Percentiles rank a stretch among this genome's conserved stretches.
phyloP scores from a whole-genome alignment of 768 basidiomycete genomes.

The Asterophora parasitica region DNA sequence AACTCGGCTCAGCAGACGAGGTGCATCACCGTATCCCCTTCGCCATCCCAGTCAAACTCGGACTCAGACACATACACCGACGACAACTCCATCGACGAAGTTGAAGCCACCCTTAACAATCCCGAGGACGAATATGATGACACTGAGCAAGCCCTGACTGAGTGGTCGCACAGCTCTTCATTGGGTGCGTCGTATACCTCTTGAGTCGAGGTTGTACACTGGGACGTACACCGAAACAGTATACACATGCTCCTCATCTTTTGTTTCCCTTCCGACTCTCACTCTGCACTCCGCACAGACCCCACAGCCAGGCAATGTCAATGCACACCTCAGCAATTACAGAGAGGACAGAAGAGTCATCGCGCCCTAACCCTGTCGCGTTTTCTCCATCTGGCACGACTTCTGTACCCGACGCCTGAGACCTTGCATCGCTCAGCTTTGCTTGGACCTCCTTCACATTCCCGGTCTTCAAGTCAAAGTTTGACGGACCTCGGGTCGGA shows the following conservation, averaged over 20 bases:
- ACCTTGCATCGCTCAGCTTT: no score
- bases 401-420: conserved; percentile 38
- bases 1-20: conserved; percentile 35
- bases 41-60: conserved; percentile 31
- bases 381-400: conserved; percentile 29
- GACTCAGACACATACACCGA: conserved; percentile 40
- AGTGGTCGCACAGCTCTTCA: conserved; percentile 55
- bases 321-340: no score
- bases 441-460: no score
- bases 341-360: no score
- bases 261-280: no score
- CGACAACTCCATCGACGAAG: no score
- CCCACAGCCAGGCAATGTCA: conserved; percentile 28
- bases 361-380: conserved; percentile 48
- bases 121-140: conserved; percentile 65
- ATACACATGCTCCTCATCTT: conserved; percentile 45
- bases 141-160: conserved; percentile 58
- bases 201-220: conserved; percentile 37
- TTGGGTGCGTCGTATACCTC: conserved; percentile 37
- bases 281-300: conserved; percentile 30
- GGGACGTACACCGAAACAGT: no score
- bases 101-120: conserved; percentile 55
- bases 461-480: no score
- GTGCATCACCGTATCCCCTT: conserved; percentile 53
- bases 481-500: conserved; percentile 53